Conservation (phyloP, 2,329 filamentous ascomycete genomes). For the Paraphaeosphaeria minitans region DNA sequence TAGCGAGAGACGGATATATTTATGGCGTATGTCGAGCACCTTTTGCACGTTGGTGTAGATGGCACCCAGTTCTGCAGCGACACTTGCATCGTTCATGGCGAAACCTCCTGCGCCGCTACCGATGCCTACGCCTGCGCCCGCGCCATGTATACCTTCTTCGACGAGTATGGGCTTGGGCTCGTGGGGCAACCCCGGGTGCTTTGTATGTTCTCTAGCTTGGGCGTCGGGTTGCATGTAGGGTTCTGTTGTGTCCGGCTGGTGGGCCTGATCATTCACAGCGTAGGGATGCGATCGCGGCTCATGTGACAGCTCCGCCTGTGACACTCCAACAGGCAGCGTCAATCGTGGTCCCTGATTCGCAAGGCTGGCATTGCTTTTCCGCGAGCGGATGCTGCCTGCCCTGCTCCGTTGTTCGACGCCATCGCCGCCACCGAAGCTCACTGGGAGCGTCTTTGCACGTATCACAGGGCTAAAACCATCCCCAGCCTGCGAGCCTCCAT, state of each 20-base stretch:
- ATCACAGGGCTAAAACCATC: conserved; percentile 50
- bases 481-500: conserved; percentile 48
- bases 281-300: conserved; percentile 28
- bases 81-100: conserved; percentile 74
- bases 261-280: conserved; percentile 18
- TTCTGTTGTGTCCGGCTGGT: conserved; percentile 26
- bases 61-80: conserved; percentile 79
- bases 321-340: conserved; percentile 33
- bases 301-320: conserved; percentile 39
- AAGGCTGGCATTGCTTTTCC: conserved; percentile 45
- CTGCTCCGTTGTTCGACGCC: conserved; percentile 41
- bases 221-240: conserved; percentile 54
- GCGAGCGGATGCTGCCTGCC: conserved; percentile 51
- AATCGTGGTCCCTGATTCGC: conserved; percentile 34
- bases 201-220: conserved; percentile 54
- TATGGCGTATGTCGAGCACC: conserved; percentile 84
- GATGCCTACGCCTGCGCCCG: conserved; percentile 64
- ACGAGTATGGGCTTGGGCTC: conserved; percentile 61
- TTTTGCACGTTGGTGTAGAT: conserved; percentile 93
- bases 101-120: conserved; percentile 67
- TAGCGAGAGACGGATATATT: conserved; percentile 84
- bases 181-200: conserved; percentile 59
- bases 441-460: conserved; percentile 52
- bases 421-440: conserved; percentile 46
- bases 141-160: conserved; percentile 62